Evolutionary conservation across 306 rosid species (phyloP).

Genomic region (Corylus americana): DNA sequence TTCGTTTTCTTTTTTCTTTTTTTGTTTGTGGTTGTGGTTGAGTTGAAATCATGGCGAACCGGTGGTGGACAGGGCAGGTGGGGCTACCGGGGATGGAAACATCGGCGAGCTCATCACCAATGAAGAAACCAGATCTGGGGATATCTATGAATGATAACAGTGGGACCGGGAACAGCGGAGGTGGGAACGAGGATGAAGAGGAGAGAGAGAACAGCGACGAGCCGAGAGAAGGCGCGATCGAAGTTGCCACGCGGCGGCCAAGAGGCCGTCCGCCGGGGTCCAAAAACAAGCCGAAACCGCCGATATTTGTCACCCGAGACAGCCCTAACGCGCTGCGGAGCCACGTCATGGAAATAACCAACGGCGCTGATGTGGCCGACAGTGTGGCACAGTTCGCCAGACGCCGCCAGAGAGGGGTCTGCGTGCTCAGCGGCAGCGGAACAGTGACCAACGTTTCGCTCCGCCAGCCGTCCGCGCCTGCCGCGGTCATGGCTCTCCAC

Average conservation of each 20-base stretch:
- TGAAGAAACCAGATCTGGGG: slow-evolving; percentile 73
- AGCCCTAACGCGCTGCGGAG: slow-evolving; percentile 85
- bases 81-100: slow-evolving; percentile 53
- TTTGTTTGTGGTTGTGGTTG: not conserved
- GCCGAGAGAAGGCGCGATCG: slow-evolving; percentile 70
- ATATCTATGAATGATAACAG: slow-evolving; percentile 55
- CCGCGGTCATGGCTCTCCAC: slow-evolving; percentile 62
- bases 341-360: slow-evolving; percentile 85
- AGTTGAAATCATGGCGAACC: slow-evolving; percentile 60
- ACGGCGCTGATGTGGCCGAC: slow-evolving; percentile 64
- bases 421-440: slow-evolving; percentile 69
- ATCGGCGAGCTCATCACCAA: slow-evolving; percentile 34
- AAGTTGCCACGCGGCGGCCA: slow-evolving; percentile 51
- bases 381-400: slow-evolving; percentile 70
- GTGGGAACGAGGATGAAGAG: slow-evolving; percentile 44
- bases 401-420: slow-evolving; percentile 67
- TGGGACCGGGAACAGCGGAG: slow-evolving; percentile 6
- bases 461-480: slow-evolving; percentile 61
- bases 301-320: slow-evolving; percentile 74
- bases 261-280: slow-evolving; percentile 81
- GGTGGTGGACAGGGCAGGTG: slow-evolving; percentile 78
- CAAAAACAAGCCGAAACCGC: slow-evolving; percentile 76
- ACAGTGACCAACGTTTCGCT: slow-evolving; percentile 68
- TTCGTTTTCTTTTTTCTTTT: not conserved
- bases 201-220: slow-evolving; percentile 72